Conservation (phyloP, 257 asterid genomes). For the Solanum ahanhuiri region DNA sequence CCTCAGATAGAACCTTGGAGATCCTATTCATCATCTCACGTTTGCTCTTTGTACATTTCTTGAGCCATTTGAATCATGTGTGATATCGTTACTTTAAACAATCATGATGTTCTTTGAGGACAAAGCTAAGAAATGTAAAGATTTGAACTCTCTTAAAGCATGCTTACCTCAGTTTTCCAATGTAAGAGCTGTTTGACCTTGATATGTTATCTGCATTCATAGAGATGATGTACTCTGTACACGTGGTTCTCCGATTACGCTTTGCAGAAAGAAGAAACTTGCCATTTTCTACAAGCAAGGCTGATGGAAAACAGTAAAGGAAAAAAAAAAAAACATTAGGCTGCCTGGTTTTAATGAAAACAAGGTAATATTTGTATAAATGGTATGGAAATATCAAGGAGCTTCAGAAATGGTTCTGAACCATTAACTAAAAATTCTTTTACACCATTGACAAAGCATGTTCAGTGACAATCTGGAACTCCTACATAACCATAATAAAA, state of each 20-base stretch:
- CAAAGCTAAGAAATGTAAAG: not conserved
- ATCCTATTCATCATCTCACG: not conserved
- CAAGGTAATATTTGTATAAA: not conserved
- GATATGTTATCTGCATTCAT: slow-evolving; percentile 67
- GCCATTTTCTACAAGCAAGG: slow-evolving; percentile 76
- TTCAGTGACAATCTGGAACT: not conserved
- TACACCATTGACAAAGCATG: not conserved
- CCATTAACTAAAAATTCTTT: not conserved
- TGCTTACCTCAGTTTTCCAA: slow-evolving; percentile 73
- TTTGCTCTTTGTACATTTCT: not conserved
- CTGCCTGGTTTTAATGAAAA: not conserved
- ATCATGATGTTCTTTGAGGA: not conserved
- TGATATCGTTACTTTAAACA: not conserved
- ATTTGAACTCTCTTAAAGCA: not conserved
- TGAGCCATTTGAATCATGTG: not conserved
- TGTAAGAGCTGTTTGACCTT: slow-evolving; percentile 55
- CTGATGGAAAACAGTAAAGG: slow-evolving; percentile 22
- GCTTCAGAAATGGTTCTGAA: not conserved
- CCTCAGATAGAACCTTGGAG: not conserved
- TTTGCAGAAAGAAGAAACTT: slow-evolving; percentile 88
- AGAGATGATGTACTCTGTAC: slow-evolving; percentile 80
- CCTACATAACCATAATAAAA: not conserved
- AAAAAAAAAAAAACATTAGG: not conserved
- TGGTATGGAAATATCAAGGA: not conserved
- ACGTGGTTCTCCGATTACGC: slow-evolving; percentile 60